phyloP scores from a whole-genome alignment of 805 yeast species.

The Myxozyma geophila region DNA sequence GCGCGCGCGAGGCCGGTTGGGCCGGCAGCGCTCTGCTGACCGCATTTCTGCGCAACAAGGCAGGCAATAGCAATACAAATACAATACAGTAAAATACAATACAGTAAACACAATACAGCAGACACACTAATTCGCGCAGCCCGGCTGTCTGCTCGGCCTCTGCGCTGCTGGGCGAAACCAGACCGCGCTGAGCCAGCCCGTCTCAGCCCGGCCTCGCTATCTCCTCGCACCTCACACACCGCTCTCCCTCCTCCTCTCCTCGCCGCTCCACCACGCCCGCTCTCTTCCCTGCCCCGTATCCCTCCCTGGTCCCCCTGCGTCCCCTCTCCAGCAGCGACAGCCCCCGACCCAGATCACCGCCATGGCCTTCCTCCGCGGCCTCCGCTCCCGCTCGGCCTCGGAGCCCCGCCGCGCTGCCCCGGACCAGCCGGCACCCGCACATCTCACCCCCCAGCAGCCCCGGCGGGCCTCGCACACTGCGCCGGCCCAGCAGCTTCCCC shows the following conservation, averaged over 20 bases:
- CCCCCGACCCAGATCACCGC: background rate
- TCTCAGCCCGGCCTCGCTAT: no score
- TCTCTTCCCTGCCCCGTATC: background rate
- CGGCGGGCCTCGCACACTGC: background rate
- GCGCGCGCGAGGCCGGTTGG: no score
- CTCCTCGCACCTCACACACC: background rate
- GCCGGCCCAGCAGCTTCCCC: constrained; percentile 3
- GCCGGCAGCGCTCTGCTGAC: no score
- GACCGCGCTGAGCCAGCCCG: no score
- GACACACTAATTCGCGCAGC: no score
- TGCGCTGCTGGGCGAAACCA: no score
- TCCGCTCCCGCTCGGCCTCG: constrained; percentile 35
- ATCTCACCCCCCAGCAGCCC: constrained; percentile 3
- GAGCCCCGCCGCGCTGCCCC: constrained; percentile 21
- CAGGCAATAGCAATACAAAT: no score
- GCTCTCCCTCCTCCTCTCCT: background rate
- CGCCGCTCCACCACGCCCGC: background rate
- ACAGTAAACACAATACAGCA: no score
- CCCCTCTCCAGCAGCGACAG: background rate
- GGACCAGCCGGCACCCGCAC: constrained; percentile 1
- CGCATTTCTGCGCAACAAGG: no score
- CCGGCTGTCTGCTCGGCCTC: no score
- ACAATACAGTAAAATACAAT: no score
- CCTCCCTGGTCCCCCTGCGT: background rate
- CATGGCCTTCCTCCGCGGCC: constrained; percentile 33